Evolutionary conservation across 495 filamentous ascomycete genomes (phyloP), one percentile per base, ranked within the genome.

Genomic region (Geoglossum glabrum): DNA sequence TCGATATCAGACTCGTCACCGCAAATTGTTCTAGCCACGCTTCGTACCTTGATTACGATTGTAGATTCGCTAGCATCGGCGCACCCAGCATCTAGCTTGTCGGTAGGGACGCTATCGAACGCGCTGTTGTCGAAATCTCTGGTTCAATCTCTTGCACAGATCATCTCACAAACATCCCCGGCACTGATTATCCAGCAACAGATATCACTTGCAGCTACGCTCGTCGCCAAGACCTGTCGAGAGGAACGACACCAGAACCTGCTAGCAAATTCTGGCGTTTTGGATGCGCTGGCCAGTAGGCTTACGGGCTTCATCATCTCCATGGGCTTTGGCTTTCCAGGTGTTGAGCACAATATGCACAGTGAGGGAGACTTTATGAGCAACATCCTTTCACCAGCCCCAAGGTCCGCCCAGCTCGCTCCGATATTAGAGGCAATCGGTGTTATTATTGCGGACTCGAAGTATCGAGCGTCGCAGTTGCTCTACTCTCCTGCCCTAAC

Each of bases 401-500:
- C 81, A 0, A 69, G 68, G 28, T 71, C 72, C 10, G 74, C 75
- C n/a, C 75, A 78, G 33, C 69, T 95, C 46, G 75, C 81, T 7
- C 74, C 79, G 28, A 77, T 93, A 49, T 69, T 98, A n/a, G 84
- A 88, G 58, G 86, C 90, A 0, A 79, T 93, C 47, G 79, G 81
- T 11, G 76, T 80, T 43, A 89, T 97, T 46, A 79, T 95, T 57
- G 75, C 81, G 45, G 77, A 84, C 60, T 96, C 92, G 0, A 83
- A 82, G 55, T 84, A 79, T 69, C 79, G 87, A 19, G 81, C 84
- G 17, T 79, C 81, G 58, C 78, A 86, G 61, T 79, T 97, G 58
- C 70, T 95, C 26, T 86, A 81, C 59, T 88, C 87, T 0, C 83
- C 85, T 1, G 74, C 81, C 1, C 84, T 95, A 21, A 66, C 84